Conservation (phyloP, 2,329 filamentous ascomycete genomes). For the Stylonectria norvegica region DNA sequence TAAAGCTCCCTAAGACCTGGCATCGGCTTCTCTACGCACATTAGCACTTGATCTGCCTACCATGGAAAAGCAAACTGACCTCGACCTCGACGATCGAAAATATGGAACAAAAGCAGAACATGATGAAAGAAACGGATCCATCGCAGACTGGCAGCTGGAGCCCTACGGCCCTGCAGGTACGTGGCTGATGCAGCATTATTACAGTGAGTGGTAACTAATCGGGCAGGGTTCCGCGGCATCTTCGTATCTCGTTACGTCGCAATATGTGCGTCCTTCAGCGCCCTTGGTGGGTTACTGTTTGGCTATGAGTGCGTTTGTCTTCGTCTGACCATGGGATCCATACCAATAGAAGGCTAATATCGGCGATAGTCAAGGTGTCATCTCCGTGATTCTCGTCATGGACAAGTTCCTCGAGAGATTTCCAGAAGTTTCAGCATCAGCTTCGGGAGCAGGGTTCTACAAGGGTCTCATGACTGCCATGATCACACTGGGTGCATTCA, state of each 20-base stretch:
- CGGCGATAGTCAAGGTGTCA: constrained; percentile 36
- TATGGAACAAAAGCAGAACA: constrained; percentile 22
- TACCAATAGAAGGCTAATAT: background rate
- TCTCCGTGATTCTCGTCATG: constrained; percentile 38
- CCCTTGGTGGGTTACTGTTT: constrained; percentile 41
- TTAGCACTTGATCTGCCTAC: no score
- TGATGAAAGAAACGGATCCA: constrained; percentile 16
- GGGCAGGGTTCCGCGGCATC: constrained; percentile 30
- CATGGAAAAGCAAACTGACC: background rate
- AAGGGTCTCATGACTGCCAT: constrained; percentile 48
- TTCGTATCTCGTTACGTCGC: constrained; percentile 32
- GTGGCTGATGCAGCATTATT: background rate
- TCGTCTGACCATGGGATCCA: no score
- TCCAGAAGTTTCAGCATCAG: constrained; percentile 29
- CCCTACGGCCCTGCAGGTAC: constrained; percentile 25
- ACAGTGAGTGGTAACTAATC: background rate
- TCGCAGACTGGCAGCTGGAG: constrained; percentile 15
- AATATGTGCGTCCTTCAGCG: constrained; percentile 31
- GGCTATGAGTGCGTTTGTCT: constrained; percentile 28
- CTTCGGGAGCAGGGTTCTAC: constrained; percentile 37
- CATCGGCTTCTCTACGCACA: no score
- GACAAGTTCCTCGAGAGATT: constrained; percentile 33
- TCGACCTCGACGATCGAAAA: background rate
- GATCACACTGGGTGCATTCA: constrained; percentile 45
- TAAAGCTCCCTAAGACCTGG: no score